These are phyloP conservation scores for Lecanicillium sp. DNA, from an alignment of 2,329 filamentous ascomycete species.

Conservation along the genomic window DNA sequence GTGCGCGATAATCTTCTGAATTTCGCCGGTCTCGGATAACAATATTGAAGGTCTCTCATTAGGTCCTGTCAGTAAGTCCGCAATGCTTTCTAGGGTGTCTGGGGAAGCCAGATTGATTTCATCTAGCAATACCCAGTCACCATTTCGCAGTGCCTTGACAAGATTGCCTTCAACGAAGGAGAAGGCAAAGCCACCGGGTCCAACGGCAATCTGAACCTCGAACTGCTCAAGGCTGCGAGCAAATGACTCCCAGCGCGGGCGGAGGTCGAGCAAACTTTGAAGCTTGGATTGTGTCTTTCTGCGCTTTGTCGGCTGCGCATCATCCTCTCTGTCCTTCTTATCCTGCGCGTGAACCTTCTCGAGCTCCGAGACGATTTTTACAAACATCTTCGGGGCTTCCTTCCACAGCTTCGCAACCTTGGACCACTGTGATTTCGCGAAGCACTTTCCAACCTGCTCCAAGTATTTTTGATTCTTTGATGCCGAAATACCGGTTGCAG, in stretches of 20 bases:
- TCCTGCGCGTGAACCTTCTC: conserved; percentile 38
- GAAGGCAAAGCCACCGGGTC: conserved; percentile 78
- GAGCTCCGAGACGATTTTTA: conserved; percentile 57
- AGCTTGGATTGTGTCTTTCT: conserved; percentile 62
- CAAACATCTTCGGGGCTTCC: conserved; percentile 83
- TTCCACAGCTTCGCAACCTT: conserved; percentile 80
- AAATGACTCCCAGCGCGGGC: conserved; percentile 74
- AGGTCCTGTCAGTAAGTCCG: conserved; percentile 74
- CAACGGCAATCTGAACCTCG: conserved; percentile 68
- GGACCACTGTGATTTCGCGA: conserved; percentile 81
- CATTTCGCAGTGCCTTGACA: conserved; percentile 90
- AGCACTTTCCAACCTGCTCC: conserved; percentile 70
- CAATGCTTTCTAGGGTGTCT: conserved; percentile 90
- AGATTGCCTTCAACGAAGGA: conserved; percentile 95
- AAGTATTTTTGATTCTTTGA: conserved; percentile 86
- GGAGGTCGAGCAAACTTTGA: conserved; percentile 51
- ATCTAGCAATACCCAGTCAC: conserved; percentile 93
- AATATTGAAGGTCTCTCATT: conserved; percentile 73
- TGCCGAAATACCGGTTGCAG: conserved; percentile 74
- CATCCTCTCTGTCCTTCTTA: conserved; percentile 28
- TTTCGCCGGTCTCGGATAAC: conserved; percentile 87
- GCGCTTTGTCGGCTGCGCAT: conserved; percentile 61
- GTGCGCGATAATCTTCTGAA: conserved; percentile 84
- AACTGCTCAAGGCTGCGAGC: conserved; percentile 68
- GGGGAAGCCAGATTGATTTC: conserved; percentile 95